Conservation (phyloP, 495 filamentous ascomycete species). For the Penicillium robsamsonii region DNA sequence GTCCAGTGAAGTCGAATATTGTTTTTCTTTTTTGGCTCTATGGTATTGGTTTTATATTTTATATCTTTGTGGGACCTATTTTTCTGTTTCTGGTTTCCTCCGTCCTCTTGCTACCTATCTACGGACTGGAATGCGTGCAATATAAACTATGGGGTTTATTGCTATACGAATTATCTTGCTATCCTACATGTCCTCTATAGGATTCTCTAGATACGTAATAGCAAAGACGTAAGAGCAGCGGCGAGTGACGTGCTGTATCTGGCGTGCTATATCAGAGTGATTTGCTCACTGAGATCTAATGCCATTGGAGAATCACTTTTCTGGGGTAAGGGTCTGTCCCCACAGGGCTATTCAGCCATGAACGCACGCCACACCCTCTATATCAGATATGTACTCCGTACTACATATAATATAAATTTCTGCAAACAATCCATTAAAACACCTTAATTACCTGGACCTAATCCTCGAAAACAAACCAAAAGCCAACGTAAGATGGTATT, state of each 20-base stretch:
- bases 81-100: not conserved
- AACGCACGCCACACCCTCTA: too few relatives aligned
- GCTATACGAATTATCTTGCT: not conserved
- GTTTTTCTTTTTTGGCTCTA: not conserved
- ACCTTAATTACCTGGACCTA: constrained; percentile 11
- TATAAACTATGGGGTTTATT: not conserved
- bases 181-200: not conserved
- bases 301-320: constrained; percentile 2
- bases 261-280: constrained; percentile 1
- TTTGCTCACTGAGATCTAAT: not conserved
- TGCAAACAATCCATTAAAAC: constrained; percentile 12
- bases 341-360: not conserved
- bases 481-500: constrained; percentile 38
- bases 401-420: not conserved
- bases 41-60: not conserved
- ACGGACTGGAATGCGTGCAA: not conserved
- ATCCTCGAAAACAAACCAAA: constrained; percentile 12
- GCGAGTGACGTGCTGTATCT: constrained; percentile 1
- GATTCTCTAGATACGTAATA: not conserved
- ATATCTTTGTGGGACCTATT: constrained; percentile 4
- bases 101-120: constrained; percentile 2
- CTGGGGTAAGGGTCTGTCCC: constrained; percentile 9
- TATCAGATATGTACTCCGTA: not conserved
- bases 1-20: constrained; percentile 2
- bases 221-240: not conserved